phyloP scores from a whole-genome alignment of 441 rosid species.

The Sinapis alba region DNA sequence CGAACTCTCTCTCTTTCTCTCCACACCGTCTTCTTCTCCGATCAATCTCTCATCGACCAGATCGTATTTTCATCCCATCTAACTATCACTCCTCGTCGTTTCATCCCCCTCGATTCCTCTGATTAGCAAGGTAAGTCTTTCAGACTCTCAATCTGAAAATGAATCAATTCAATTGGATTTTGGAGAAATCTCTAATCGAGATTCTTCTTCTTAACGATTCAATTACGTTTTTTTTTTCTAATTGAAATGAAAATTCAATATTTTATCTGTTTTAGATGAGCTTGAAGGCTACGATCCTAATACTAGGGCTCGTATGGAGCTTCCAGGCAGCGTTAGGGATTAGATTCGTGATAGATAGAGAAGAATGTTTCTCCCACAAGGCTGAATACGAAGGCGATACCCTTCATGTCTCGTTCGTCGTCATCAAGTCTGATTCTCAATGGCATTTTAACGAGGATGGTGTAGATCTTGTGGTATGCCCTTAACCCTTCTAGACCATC shows the following conservation, averaged over 20 bases:
- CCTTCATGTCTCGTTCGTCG: constrained; percentile 71
- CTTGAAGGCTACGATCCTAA: constrained; percentile 37
- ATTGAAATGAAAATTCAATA: background rate
- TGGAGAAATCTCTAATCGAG: background rate
- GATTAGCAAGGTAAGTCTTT: constrained; percentile 27
- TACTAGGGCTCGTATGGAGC: constrained; percentile 43
- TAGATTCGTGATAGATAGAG: constrained; percentile 71
- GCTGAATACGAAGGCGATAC: constrained; percentile 67
- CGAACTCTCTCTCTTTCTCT: constrained; percentile 24
- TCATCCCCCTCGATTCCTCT: background rate
- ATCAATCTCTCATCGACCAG: constrained; percentile 31
- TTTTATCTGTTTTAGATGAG: constrained; percentile 29
- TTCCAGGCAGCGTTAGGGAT: constrained; percentile 49
- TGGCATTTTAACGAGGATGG: constrained; percentile 64
- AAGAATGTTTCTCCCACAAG: constrained; percentile 77
- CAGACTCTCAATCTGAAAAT: constrained; percentile 1
- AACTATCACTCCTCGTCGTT: background rate
- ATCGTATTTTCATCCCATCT: constrained; percentile 10
- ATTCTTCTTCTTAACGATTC: background rate
- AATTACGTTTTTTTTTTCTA: background rate
- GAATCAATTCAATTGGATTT: constrained; percentile 15
- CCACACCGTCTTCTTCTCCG: constrained; percentile 31
- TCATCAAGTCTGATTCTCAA: constrained; percentile 63
- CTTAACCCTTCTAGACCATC: too few species aligned
- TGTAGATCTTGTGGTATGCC: constrained; percentile 65